Evolutionary conservation across 345 rosid species (phyloP).

Genomic region (Dipteronia sinensis): DNA sequence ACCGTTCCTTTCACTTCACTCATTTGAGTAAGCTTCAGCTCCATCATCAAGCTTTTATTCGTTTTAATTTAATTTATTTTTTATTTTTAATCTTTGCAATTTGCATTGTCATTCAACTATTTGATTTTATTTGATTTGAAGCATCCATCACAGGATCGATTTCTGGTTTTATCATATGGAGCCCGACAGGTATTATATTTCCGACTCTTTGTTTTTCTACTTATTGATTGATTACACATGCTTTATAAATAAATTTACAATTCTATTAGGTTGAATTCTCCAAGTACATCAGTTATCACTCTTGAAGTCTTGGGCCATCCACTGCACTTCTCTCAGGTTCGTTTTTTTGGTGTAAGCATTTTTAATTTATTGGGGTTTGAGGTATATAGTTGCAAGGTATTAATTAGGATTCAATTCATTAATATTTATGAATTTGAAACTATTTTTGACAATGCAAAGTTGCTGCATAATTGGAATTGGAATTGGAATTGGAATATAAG

Average conservation of each 20-base stretch:
- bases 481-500: neutral
- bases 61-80: too few relatives aligned
- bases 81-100: neutral
- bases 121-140: neutral
- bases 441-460: neutral
- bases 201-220: neutral
- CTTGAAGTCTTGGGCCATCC: constrained; percentile 78
- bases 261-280: constrained; percentile 70
- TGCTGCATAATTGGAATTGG: neutral
- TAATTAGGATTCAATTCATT: too few relatives aligned
- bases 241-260: neutral
- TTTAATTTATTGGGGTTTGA: constrained; percentile 1
- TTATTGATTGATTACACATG: neutral
- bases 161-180: constrained; percentile 17
- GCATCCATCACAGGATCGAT: neutral
- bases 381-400: neutral
- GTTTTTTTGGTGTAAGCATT: neutral
- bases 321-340: constrained; percentile 78
- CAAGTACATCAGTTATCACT: constrained; percentile 61
- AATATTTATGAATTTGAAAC: neutral
- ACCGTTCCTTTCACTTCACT: neutral
- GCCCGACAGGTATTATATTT: constrained; percentile 21
- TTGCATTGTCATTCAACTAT: neutral
- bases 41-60: neutral
- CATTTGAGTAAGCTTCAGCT: neutral